Base-by-base conservation (phyloP, 805 yeast species). In the Cyberlindnera maclurae region DNA sequence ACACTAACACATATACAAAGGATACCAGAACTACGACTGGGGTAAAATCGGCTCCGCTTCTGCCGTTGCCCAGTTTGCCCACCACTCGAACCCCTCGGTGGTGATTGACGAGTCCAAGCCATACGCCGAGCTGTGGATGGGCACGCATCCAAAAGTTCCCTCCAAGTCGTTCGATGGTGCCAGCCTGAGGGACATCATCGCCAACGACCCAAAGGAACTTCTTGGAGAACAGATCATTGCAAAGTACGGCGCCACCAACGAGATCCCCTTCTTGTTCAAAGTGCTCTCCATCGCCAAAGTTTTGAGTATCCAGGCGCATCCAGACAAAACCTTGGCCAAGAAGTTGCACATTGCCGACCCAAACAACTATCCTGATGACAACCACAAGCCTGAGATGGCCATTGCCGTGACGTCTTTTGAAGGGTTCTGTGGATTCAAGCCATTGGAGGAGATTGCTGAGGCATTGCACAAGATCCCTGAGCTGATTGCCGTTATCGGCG, bases 351-450 rank as follows among this genome's bases (percentile, higher is more conserved):
- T 73, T 13, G 64, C 70, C 22, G 97, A 93, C 65, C 97, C 98
- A 40, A 77, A 79, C 54, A 84, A 93, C 65, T 93, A 93, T 61
- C 97, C 97, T 4, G 98, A 93, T 65, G 95, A 82, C 60, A 93
- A 93, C 68, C 98, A 93, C 66, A 93, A 93, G 69, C 98, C 98
- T n/a, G 98, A 93, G 64, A 93, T 93, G 98, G 97, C 98, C 36
- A 77, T 93, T 56, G 98, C 98, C 8, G 79, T 93, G 38, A 89
- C 97, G 16, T 85, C 77, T 44, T 93, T 93, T 54, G 97, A 93
- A 68, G 97, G 97, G 0, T 90, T 93, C 65, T 93, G 98, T 64
- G 98, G 98, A 0, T 93, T 93, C 70, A 82, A 93, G 59, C 98
- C 98, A 15, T 73, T 89, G 54, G 71, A 68, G 27, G 82, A 88